Conservation (phyloP, 129 eudicot species). For the Saposhnikovia divaricata region DNA sequence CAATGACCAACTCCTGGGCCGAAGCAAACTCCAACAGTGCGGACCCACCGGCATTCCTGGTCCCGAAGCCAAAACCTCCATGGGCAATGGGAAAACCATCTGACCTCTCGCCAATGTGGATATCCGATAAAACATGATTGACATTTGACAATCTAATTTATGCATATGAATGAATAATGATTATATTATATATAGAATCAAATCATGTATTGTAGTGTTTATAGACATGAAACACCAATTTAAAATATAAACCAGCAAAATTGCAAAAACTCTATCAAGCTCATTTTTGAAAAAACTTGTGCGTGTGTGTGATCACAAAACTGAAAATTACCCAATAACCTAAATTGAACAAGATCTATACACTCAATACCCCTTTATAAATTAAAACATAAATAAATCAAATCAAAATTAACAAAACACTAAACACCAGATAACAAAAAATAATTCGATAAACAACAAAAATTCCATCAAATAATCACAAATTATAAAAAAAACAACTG, state of each 20-base stretch:
- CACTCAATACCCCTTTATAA: not conserved
- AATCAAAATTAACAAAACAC: not conserved
- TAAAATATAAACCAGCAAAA: not conserved
- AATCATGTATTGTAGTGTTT: not conserved
- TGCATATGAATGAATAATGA: not conserved
- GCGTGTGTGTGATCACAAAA: not conserved
- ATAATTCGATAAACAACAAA: no score
- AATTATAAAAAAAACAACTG: not conserved
- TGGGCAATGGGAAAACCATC: no score
- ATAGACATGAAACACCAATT: no score
- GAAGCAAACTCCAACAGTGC: no score
- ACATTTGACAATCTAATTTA: not conserved
- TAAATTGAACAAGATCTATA: not conserved
- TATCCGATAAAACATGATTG: no score
- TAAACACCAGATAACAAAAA: not conserved
- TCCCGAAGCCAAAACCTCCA: no score
- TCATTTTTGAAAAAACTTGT: not conserved
- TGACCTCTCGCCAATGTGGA: no score
- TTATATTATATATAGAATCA: no score
- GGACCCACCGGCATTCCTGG: no score
- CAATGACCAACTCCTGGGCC: no score
- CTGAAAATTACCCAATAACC: not conserved
- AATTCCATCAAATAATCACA: not conserved
- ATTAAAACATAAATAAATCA: no score
- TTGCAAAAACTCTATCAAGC: not conserved